phyloP scores from a whole-genome alignment of 495 filamentous ascomycete genomes.

The Sabuloglossum arenarium region DNA sequence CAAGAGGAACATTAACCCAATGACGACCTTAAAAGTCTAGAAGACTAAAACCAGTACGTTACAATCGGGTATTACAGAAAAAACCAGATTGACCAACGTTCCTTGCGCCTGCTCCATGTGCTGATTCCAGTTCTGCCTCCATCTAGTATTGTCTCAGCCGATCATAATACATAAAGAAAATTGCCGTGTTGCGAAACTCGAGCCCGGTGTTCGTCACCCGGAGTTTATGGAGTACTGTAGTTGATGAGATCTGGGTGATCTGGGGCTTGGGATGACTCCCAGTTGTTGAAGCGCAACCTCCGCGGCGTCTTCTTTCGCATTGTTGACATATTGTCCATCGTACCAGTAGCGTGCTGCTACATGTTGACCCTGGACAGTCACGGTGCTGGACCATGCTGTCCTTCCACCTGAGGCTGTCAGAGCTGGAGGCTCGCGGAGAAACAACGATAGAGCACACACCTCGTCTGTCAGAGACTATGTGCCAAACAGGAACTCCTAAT shows the following conservation, averaged over 20 bases:
- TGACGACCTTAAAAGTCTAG: background rate
- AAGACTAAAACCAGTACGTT: background rate
- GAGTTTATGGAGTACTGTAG: background rate
- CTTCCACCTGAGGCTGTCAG: conserved; percentile 42
- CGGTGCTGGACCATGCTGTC: conserved; percentile 71
- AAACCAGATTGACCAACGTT: conserved; percentile 2
- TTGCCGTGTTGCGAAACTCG: background rate
- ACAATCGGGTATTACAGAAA: conserved; percentile 1
- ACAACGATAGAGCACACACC: conserved; percentile 24
- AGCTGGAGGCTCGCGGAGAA: background rate
- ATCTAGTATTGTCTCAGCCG: conserved; percentile 3
- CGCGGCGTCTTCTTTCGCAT: conserved; percentile 79
- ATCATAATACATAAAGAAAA: conserved; percentile 1
- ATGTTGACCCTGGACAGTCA: conserved; percentile 32
- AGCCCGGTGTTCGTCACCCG: background rate
- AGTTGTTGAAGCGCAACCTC: conserved; percentile 36
- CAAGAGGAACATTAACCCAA: background rate
- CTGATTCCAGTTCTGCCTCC: conserved; percentile 2
- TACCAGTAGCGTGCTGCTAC: conserved; percentile 72
- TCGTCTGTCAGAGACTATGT: conserved; percentile 59
- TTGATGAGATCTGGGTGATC: background rate
- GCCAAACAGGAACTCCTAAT: conserved; percentile 36
- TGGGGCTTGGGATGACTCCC: background rate
- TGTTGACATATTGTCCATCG: conserved; percentile 66
- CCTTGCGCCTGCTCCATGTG: conserved; percentile 1